These are phyloP conservation scores for Scedosporium apiospermum DNA, from an alignment of 2,329 filamentous ascomycete species.

Conservation along the genomic window DNA sequence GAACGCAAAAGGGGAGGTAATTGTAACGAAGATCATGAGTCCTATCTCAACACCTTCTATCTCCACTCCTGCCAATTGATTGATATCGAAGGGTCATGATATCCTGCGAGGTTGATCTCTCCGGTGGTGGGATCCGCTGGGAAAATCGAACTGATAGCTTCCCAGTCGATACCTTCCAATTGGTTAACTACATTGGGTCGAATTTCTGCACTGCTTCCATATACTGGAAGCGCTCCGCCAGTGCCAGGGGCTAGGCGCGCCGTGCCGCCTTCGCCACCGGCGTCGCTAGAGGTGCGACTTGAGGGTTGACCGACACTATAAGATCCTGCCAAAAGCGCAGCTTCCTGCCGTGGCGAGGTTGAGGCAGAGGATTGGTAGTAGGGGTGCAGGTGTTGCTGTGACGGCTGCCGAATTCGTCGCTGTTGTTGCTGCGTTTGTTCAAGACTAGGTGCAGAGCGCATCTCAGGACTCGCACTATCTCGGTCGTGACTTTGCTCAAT, in stretches of 20 bases:
- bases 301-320: constrained; percentile 7
- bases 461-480: neutral
- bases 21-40: neutral
- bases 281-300: neutral
- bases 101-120: constrained; percentile 26
- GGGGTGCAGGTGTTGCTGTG: neutral
- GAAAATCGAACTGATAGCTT: constrained; percentile 26
- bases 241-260: constrained; percentile 5
- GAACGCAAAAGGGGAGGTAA: too few relatives aligned
- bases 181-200: neutral
- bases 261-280: neutral
- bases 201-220: constrained; percentile 7
- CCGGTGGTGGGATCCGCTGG: constrained; percentile 28
- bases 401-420: neutral
- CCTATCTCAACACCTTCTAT: neutral
- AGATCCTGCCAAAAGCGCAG: neutral
- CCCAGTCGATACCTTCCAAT: constrained; percentile 54
- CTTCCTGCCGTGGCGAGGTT: neutral
- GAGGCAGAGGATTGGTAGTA: neutral
- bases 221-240: neutral
- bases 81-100: constrained; percentile 24
- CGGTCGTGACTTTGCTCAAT: neutral
- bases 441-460: neutral
- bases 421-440: neutral
- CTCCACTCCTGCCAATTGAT: constrained; percentile 19